phyloP scores from a whole-genome alignment of 2,329 filamentous ascomycete genomes.

The Dendryphion nanum region DNA sequence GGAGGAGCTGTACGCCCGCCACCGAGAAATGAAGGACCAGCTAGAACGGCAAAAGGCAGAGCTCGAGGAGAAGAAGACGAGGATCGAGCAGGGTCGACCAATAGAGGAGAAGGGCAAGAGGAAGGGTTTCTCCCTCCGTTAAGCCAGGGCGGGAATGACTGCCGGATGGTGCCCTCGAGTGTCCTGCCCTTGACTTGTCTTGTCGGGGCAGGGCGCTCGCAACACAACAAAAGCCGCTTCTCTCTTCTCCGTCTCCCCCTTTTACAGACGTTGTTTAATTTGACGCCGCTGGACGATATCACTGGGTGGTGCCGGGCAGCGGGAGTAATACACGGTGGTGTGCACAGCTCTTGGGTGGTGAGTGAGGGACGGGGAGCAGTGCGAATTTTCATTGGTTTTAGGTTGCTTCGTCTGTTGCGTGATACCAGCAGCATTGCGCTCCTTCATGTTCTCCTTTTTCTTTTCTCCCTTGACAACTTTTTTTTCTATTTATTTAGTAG shows the following conservation, averaged over 20 bases:
- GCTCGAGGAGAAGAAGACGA: constrained; percentile 96
- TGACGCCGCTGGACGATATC: constrained; percentile 38
- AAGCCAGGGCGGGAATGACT: constrained; percentile 37
- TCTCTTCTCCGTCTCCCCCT: constrained; percentile 36
- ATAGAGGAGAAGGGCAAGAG: constrained; percentile 98
- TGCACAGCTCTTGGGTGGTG: constrained; percentile 22
- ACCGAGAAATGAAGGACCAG: constrained; percentile 99
- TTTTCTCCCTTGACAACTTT: constrained; percentile 26
- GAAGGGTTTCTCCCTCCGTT: constrained; percentile 99
- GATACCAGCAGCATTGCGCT: constrained; percentile 46
- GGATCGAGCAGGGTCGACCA: constrained; percentile 91
- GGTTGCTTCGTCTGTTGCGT: constrained; percentile 43
- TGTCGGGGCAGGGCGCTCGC: too few relatives aligned
- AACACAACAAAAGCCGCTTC: constrained; percentile 27
- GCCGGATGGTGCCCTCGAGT: constrained; percentile 6
- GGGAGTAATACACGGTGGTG: constrained; percentile 21
- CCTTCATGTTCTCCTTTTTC: constrained; percentile 25
- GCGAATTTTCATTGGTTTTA: constrained; percentile 32
- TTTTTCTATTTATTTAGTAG: constrained; percentile 36
- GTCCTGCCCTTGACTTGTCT: constrained; percentile 13
- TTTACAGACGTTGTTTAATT: constrained; percentile 43
- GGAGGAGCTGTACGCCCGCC: constrained; percentile 95
- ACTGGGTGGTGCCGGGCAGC: constrained; percentile 41
- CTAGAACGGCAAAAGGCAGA: constrained; percentile 91
- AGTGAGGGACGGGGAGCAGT: constrained; percentile 20